Conservation (phyloP, 2,329 filamentous ascomycete genomes). For the Thielaviopsis musarum region DNA sequence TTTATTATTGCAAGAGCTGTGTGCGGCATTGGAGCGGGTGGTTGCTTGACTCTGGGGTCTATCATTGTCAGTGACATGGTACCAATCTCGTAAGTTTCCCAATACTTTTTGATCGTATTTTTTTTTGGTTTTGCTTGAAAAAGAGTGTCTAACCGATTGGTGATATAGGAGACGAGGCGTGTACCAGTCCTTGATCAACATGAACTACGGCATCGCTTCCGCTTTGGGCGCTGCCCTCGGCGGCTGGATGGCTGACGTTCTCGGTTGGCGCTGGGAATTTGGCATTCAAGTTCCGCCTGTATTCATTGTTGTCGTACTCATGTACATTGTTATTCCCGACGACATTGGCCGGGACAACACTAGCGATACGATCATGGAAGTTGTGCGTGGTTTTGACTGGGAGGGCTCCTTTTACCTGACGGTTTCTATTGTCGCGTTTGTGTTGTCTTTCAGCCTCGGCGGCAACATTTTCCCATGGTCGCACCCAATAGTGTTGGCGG, state of each 20-base stretch:
- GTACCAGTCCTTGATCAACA: slow-evolving; percentile 56
- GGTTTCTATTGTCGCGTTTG: slow-evolving; percentile 36
- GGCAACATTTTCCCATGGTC: slow-evolving; percentile 47
- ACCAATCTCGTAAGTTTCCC: slow-evolving; percentile 42
- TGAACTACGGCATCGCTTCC: slow-evolving; percentile 42
- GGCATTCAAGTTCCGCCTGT: slow-evolving; percentile 41
- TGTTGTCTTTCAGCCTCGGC: slow-evolving; percentile 44
- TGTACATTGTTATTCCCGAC: slow-evolving; percentile 30
- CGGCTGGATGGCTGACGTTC: slow-evolving; percentile 48
- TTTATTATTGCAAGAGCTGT: slow-evolving; percentile 55
- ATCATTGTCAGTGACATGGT: slow-evolving; percentile 62
- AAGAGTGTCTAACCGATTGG: background rate
- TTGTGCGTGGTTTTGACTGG: slow-evolving; percentile 39
- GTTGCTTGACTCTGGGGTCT: slow-evolving; percentile 48
- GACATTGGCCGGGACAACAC: slow-evolving; percentile 33
- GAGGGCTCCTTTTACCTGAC: slow-evolving; percentile 37
- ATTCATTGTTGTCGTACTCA: slow-evolving; percentile 28
- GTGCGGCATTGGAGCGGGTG: slow-evolving; percentile 58
- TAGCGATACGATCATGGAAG: slow-evolving; percentile 28
- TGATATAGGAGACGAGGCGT: slow-evolving; percentile 35
- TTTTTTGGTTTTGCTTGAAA: background rate
- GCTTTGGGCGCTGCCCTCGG: slow-evolving; percentile 51
- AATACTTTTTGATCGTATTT: slow-evolving; percentile 4
- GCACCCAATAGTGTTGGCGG: slow-evolving; percentile 38
- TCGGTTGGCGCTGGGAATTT: slow-evolving; percentile 63